Conservation (phyloP, 257 asterid genomes). For the Capsicum pubescens region DNA sequence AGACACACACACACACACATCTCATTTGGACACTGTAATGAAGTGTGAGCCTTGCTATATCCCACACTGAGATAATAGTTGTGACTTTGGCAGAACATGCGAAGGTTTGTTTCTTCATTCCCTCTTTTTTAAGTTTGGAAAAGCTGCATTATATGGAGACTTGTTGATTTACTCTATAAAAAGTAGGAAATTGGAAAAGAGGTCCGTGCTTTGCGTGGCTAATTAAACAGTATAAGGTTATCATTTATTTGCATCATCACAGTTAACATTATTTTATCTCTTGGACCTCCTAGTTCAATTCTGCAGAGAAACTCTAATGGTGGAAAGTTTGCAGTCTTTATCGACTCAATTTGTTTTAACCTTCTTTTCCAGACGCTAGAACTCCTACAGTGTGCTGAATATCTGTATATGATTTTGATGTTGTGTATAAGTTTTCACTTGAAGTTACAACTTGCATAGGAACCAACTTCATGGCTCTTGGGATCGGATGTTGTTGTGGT, state of each 20-base stretch:
- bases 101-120: not conserved
- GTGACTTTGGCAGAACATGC: not conserved
- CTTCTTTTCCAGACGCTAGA: conserved; percentile 5
- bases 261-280: not conserved
- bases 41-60: not conserved
- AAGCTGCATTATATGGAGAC: not conserved
- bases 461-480: conserved; percentile 85
- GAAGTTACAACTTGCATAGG: conserved; percentile 49
- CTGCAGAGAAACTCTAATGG: not conserved
- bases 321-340: not conserved
- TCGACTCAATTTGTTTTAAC: not conserved
- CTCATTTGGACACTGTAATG: not conserved
- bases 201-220: conserved; percentile 15
- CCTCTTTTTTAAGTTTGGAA: not conserved
- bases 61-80: not conserved
- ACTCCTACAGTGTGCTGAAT: not conserved
- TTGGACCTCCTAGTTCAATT: conserved; percentile 20
- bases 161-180: conserved; percentile 35
- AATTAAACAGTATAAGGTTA: not conserved
- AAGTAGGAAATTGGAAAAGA: conserved; percentile 62
- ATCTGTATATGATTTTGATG: not conserved
- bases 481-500: conserved; percentile 96
- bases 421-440: conserved; percentile 33
- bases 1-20: not conserved
- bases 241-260: conserved; percentile 5